These are phyloP conservation scores for Porcisia deanei DNA, from an alignment of 208 protist species.

Conservation along the genomic window DNA sequence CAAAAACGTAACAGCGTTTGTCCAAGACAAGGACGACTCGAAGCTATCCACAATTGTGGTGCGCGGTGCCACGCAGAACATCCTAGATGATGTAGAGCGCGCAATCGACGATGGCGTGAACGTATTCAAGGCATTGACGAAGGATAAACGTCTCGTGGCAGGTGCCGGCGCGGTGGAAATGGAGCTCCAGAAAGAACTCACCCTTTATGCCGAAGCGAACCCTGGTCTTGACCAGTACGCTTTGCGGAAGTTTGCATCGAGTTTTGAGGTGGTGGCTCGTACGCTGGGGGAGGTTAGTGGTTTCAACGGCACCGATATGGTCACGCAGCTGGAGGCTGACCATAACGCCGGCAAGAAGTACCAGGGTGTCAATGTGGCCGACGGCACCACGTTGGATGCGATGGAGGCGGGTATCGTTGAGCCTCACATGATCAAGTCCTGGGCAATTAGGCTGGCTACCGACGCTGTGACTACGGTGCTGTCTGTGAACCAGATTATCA, in stretches of 20 bases:
- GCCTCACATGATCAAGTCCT: conserved; percentile 92
- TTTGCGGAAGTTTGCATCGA: conserved; percentile 97
- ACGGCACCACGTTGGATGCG: conserved; percentile 80
- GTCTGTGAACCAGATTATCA: conserved; percentile 96
- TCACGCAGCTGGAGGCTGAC: conserved; percentile 96
- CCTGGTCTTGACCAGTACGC: conserved; percentile 98
- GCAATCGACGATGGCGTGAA: conserved; percentile 99
- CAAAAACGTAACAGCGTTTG: conserved; percentile 95
- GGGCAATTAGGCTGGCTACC: conserved; percentile 95
- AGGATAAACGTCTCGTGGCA: conserved; percentile 95
- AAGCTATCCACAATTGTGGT: conserved; percentile 99
- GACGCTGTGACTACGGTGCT: conserved; percentile 98
- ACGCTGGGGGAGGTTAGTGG: conserved; percentile 99
- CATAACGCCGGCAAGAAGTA: conserved; percentile 93
- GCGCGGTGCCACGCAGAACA: conserved; percentile 97
- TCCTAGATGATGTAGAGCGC: conserved; percentile 97
- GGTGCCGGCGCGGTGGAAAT: conserved; percentile 99
- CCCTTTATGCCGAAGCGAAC: conserved; percentile 86
- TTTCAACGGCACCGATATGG: conserved; percentile 94
- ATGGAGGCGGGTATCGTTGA: conserved; percentile 94
- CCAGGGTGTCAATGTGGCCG: conserved; percentile 95
- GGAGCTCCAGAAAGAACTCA: conserved; percentile 90
- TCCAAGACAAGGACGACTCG: conserved; percentile 92
- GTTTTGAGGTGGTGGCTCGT: conserved; percentile 97
- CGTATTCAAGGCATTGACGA: conserved; percentile 96